Evolutionary conservation across 306 rosid genomes (phyloP).

Genomic region (Cicer pinnatifidum): DNA sequence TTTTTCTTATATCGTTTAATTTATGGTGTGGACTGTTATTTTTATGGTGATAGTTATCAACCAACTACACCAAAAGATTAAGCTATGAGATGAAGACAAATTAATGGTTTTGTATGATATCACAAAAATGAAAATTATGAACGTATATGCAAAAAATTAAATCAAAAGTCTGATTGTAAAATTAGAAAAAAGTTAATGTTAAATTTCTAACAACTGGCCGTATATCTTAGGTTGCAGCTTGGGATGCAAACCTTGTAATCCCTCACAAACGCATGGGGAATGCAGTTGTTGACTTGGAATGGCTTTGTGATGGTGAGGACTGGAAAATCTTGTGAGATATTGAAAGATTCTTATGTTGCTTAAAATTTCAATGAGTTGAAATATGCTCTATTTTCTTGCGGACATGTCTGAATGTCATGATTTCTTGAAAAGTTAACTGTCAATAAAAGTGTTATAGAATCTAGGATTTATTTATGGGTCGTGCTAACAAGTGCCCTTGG

Average conservation of each 20-base stretch:
- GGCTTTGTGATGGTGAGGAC: conserved; percentile 83
- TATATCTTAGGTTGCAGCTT: conserved; percentile 79
- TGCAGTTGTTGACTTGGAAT: conserved; percentile 67
- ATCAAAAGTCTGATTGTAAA: neutral
- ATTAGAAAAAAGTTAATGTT: conserved; percentile 31
- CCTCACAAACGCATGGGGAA: conserved; percentile 99
- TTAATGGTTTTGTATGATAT: neutral
- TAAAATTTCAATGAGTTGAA: conserved; percentile 32
- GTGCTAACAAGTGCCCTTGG: too few relatives aligned
- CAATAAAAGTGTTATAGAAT: conserved; percentile 18
- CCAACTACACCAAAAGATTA: neutral
- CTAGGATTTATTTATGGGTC: too few relatives aligned
- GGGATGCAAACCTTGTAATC: conserved; percentile 98
- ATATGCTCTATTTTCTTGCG: conserved; percentile 23
- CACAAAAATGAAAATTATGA: neutral
- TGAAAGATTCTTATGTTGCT: conserved; percentile 38
- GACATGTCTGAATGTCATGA: conserved; percentile 27
- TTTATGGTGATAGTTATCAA: neutral
- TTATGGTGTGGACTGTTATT: neutral
- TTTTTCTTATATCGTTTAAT: neutral
- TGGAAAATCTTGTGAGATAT: conserved; percentile 37
- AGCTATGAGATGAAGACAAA: neutral
- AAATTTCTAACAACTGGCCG: conserved; percentile 44
- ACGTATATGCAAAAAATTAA: neutral
- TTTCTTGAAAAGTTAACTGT: conserved; percentile 10